Conservation (phyloP, 2,329 filamentous ascomycete species). For the Hypoxylon sp. region DNA sequence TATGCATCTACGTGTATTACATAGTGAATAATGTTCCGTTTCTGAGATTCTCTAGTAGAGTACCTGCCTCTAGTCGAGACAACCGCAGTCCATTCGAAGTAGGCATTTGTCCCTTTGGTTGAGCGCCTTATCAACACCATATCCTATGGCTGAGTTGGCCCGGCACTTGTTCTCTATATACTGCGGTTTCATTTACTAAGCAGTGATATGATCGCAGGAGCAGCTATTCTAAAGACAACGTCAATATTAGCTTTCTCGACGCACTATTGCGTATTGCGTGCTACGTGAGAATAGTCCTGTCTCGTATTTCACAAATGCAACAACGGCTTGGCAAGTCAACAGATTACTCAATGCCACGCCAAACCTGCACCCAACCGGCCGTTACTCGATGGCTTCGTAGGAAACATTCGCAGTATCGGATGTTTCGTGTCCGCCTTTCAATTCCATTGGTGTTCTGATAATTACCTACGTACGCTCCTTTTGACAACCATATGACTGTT, state of each 20-base stretch:
- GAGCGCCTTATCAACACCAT: not conserved
- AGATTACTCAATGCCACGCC: constrained; percentile 11
- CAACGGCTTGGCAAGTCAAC: constrained; percentile 36
- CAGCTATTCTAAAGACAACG: not conserved
- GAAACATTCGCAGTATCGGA: constrained; percentile 14
- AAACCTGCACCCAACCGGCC: constrained; percentile 10
- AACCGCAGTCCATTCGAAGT: not conserved
- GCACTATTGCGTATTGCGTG: constrained; percentile 1
- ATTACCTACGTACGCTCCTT: not conserved
- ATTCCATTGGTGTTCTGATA: not conserved
- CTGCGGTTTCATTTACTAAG: not conserved
- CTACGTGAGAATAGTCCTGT: constrained; percentile 18
- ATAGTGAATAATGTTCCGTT: not conserved
- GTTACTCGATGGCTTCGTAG: constrained; percentile 14
- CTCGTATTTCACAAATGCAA: constrained; percentile 40
- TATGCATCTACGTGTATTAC: not conserved
- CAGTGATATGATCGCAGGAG: not conserved
- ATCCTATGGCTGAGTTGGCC: constrained; percentile 1
- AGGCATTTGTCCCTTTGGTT: not conserved
- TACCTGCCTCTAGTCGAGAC: not conserved
- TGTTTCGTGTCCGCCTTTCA: not conserved
- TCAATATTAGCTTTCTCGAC: constrained; percentile 2
- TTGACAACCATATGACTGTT: not conserved
- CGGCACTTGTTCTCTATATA: not conserved
- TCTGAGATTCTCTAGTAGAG: not conserved